Base-by-base conservation (phyloP, 192 early-diverging fungal species). In the Coemansia sp. region DNA sequence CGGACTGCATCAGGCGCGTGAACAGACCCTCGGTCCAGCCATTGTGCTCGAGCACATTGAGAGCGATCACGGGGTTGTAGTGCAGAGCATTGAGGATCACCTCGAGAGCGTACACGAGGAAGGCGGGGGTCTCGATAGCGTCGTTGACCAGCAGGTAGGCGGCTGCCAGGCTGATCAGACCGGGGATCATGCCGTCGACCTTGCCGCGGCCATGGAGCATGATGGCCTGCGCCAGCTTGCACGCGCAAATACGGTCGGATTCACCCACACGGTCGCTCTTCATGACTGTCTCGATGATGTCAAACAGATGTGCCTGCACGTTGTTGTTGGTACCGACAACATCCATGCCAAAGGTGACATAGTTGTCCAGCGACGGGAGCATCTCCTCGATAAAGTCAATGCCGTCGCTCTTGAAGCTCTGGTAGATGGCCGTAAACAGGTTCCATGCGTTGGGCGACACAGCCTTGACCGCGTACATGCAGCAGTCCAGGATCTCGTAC, bases 351-450 rank as follows among this genome's bases (percentile, higher is more conserved):
- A 86, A 92, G 7, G 85, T 80, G 33, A 95, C 84, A 53, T 85
- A 96, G 78, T 95, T 94, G 63, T 94, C 91, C 40, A 98, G 79
- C 19, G 86, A 85, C n/a, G 87, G 87, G 24, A 89, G 55, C 81
- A 98, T 93, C 58, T 93, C 92, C 36, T 91, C 87, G 66, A 90
- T 87, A 64, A 89, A 94, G 63, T 94, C 93, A 34, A 82, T 76
- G 27, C 86, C 88, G 57, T 86, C 87, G 34, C 74, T 81, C 77
- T 86, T 90, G 77, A 94, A 90, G 34, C 88, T 78, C 28, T 55
- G 58, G 75, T 88, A 87, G 45, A 94, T 82, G 53, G 81, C 46
- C 25, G 82, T 85, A 72, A 94, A 88, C 51, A 95, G 64, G 29
- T 70, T 69, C 93, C 91, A 98, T 67, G 90, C 90, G 51, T 70